These are phyloP conservation scores for Gracilaria domingensis DNA, from an alignment of 23 red algal genomes.

Conservation along the genomic window DNA sequence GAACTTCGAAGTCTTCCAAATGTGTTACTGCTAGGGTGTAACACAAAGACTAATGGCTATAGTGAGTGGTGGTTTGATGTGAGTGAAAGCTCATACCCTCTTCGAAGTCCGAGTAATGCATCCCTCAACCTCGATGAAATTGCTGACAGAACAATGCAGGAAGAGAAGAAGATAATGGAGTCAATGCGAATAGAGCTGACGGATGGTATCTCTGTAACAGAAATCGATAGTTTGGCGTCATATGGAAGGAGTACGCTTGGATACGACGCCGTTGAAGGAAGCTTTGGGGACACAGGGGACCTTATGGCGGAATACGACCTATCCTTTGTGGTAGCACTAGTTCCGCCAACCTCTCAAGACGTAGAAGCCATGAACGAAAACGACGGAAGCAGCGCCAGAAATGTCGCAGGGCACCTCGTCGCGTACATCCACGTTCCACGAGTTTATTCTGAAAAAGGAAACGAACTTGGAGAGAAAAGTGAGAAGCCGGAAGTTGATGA, in stretches of 20 bases:
- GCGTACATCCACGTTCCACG: slow-evolving; percentile 63
- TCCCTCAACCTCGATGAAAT: slow-evolving; percentile 19
- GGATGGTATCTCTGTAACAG: slow-evolving; percentile 39
- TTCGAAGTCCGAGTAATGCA: neutral
- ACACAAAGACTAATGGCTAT: slow-evolving; percentile 46
- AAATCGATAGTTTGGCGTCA: slow-evolving; percentile 8
- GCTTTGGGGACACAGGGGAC: slow-evolving; percentile 39
- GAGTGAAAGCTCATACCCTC: neutral
- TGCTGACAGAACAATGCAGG: slow-evolving; percentile 30
- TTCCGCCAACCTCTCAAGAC: slow-evolving; percentile 18
- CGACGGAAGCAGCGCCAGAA: slow-evolving; percentile 13
- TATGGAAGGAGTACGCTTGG: neutral
- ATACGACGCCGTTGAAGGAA: slow-evolving; percentile 21
- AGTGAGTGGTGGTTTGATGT: slow-evolving; percentile 65
- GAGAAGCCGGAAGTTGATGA: neutral
- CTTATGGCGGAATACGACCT: slow-evolving; percentile 71
- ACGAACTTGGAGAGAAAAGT: neutral
- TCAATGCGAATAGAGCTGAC: slow-evolving; percentile 53
- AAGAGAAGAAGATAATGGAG: slow-evolving; percentile 50
- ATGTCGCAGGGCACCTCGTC: slow-evolving; percentile 65
- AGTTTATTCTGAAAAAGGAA: slow-evolving; percentile 34
- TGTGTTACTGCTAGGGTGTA: slow-evolving; percentile 71
- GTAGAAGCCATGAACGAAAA: slow-evolving; percentile 3
- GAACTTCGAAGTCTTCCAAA: slow-evolving; percentile 77
- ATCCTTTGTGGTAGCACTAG: slow-evolving; percentile 68